Evolutionary conservation across 2,329 filamentous ascomycete species (phyloP).

Genomic region (Fusarium sp.): DNA sequence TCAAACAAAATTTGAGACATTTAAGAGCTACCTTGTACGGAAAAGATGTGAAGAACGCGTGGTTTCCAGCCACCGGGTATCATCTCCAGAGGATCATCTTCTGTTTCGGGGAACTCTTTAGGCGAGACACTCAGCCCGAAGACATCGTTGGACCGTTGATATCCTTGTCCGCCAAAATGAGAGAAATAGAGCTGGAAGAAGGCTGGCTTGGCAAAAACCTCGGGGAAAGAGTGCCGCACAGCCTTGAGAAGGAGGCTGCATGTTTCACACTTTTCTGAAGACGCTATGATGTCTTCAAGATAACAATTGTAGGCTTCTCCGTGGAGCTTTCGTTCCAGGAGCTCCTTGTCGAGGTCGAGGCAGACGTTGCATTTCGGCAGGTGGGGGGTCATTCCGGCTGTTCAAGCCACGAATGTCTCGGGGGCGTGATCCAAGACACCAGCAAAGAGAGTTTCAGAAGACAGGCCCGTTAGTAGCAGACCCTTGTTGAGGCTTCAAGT

Average conservation of each 20-base stretch:
- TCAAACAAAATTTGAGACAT: neutral
- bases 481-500: neutral
- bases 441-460: neutral
- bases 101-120: neutral
- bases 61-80: neutral
- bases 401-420: neutral
- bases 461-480: too few species aligned
- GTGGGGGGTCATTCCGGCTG: neutral
- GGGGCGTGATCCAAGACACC: neutral
- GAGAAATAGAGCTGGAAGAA: neutral
- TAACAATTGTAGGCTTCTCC: neutral
- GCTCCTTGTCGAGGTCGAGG: neutral
- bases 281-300: neutral
- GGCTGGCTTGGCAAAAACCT: neutral
- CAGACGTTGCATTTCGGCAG: neutral
- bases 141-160: neutral
- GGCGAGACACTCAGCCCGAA: neutral
- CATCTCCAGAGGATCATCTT: neutral
- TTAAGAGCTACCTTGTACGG: neutral
- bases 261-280: neutral
- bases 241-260: neutral
- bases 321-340: neutral
- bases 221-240: neutral
- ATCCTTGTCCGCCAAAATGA: neutral
- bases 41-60: neutral